Base-by-base conservation (phyloP, 345 rosid genomes). In the Turritis glabra region DNA sequence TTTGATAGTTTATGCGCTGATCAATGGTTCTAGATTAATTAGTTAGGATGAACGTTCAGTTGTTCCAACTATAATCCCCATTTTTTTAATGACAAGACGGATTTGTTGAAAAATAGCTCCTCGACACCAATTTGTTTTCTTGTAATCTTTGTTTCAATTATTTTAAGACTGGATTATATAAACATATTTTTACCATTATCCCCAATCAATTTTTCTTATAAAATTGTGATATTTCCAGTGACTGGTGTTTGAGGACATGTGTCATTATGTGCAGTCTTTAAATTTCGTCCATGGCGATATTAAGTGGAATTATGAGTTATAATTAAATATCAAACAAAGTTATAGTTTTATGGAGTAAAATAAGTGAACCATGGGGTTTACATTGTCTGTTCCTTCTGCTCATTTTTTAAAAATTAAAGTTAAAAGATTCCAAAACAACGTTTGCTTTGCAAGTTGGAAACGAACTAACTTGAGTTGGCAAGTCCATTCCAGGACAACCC, bases 401-500 rank as follows among this genome's bases (percentile, higher is more conserved):
- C 8, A 13, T 23, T 59, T 75, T 41, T 37, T 12, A 4, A 14
- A 17, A 25, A 17, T 13, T 21, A 43, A 76, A 69, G 71, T 69
- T 72, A 55, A 72, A 67, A 77, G 77, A 72, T 72, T 77, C 73
- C 63, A 66, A 77, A 71, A 48, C n/a, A 65, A 65, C 63, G 73
- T 72, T 77, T 77, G 77, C 76, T 77, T 77, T 66, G 69, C 80
- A 64, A 77, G 81, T 77, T 77, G 81, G 81, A 77, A 77, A 77
- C 73, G 69, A 77, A 65, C 77, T 72, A 77, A 77, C 71, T 57
- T 77, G 81, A 77, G 81, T 77, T 77, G 81, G 81, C 77, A 77
- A 69, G 80, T 76, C 80, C 60, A 76, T 76, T 70, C 65, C 71
- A 76, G 10, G 65, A 62, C 75, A 62, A 69, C 75, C 59, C 23